Base-by-base conservation (phyloP, 208 protist genomes). In the Blastocrithidia nonstop region DNA sequence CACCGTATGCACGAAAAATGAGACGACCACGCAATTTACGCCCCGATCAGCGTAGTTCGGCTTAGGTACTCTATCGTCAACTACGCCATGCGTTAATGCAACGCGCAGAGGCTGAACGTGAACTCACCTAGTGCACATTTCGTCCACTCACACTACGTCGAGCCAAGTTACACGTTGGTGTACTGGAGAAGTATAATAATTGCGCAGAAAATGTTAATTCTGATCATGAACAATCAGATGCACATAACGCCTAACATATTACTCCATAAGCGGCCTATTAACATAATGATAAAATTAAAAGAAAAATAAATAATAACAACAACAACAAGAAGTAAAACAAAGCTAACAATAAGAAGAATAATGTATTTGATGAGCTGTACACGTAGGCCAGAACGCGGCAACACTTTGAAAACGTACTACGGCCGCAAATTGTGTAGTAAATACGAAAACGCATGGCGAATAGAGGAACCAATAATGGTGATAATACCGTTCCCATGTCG, bases 71-170 rank as follows among this genome's bases (percentile, higher is more conserved):
- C 16, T 70, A 64, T 3, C 66, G 51, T 27, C 61, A 72, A 50
- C 73, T 83, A 43, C 82, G 69, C 71, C 26, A 66, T 4, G 65
- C 75, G 13, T 45, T 60, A 61, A 73, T 66, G 57, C 33, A 66
- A 43, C 60, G 61, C 27, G 71, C 81, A 47, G 37, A 69, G 44
- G 56, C 74, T 26, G 71, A 71, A 51, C 28, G 48, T 20, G 83
- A 86, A 44, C 49, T 93, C 25, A 42, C 62, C 44, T 57, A 50
- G 36, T 93, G 83, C 57, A 93, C 83, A 4, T 93, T 93, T 49
- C 67, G 73, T 15, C 83, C 83, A 9, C 37, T 88, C 19, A 93
- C 79, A 1, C 45, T 88, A 23, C 55, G 65, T 8, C 48, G 63
- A 4, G 73, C 63, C 3, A 46, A 38, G 13, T 51, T 78, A 24